phyloP scores from a whole-genome alignment of 306 rosid species.

The Rosa persica region DNA sequence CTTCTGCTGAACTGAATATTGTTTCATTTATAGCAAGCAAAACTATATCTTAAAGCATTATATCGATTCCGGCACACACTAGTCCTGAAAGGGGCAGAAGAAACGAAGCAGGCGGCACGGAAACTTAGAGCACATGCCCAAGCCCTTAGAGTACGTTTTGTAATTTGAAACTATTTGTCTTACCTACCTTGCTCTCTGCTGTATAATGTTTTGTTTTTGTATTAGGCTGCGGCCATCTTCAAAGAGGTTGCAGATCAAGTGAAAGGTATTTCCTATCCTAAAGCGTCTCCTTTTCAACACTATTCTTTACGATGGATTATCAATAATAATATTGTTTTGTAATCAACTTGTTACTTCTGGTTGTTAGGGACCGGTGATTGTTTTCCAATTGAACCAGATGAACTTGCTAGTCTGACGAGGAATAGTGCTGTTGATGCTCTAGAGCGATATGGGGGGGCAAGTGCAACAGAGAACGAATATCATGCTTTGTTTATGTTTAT shows the following conservation, averaged over 20 bases:
- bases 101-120: constrained; percentile 21
- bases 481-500: constrained; percentile 11
- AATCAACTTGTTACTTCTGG: constrained; percentile 14
- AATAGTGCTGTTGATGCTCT: constrained; percentile 49
- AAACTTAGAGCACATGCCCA: constrained; percentile 71
- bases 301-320: too few species aligned
- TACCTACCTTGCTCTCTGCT: background rate
- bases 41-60: background rate
- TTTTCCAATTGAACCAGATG: constrained; percentile 62
- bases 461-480: constrained; percentile 18
- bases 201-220: background rate
- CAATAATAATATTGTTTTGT: background rate
- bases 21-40: background rate
- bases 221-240: constrained; percentile 74
- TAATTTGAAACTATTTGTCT: constrained; percentile 21
- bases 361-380: constrained; percentile 40
- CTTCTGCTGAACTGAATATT: background rate
- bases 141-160: constrained; percentile 57
- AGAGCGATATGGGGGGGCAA: constrained; percentile 70
- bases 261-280: constrained; percentile 43
- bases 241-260: constrained; percentile 37
- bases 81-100: background rate
- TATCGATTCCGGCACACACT: background rate
- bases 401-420: constrained; percentile 62
- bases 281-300: background rate